These are phyloP conservation scores for Phytopythium kandeliae DNA, from an alignment of 352 stramenopile genomes.

Conservation along the genomic window DNA sequence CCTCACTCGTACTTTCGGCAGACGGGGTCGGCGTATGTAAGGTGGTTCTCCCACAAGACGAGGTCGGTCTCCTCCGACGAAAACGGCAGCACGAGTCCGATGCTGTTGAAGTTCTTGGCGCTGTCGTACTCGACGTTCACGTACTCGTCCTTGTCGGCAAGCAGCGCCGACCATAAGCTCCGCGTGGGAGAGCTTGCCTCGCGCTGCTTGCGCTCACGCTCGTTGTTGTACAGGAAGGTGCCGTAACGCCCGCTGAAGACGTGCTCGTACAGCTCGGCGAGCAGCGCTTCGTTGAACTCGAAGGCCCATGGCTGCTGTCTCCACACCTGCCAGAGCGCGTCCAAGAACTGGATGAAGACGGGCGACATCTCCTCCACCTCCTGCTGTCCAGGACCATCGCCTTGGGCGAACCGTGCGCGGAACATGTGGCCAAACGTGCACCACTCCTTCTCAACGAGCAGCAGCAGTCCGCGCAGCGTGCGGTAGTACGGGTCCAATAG, in stretches of 20 bases:
- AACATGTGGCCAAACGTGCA: constrained; percentile 99
- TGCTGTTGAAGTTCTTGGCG: constrained; percentile 84
- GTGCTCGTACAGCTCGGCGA: constrained; percentile 93
- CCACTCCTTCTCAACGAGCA: constrained; percentile 99
- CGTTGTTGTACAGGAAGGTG: constrained; percentile 97
- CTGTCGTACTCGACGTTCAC: constrained; percentile 80
- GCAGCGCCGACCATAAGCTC: constrained; percentile 67
- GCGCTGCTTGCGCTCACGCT: constrained; percentile 70
- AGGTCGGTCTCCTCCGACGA: constrained; percentile 81
- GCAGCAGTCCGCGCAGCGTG: constrained; percentile 93
- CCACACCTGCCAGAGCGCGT: constrained; percentile 97
- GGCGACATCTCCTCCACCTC: constrained; percentile 97
- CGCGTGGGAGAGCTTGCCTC: constrained; percentile 53
- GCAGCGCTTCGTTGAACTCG: constrained; percentile 95
- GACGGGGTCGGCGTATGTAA: constrained; percentile 77
- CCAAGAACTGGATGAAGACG: constrained; percentile 99
- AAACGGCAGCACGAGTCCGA: constrained; percentile 72
- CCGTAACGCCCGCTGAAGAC: constrained; percentile 97
- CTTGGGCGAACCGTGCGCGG: constrained; percentile 93
- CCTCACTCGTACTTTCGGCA: constrained; percentile 77
- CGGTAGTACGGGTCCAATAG: constrained; percentile 98
- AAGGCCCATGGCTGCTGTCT: constrained; percentile 96
- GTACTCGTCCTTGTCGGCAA: constrained; percentile 60
- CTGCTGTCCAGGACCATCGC: constrained; percentile 89
- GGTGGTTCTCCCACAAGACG: constrained; percentile 78